phyloP scores from a whole-genome alignment of 2,329 filamentous ascomycete genomes.

The Colletotrichum falcatum region DNA sequence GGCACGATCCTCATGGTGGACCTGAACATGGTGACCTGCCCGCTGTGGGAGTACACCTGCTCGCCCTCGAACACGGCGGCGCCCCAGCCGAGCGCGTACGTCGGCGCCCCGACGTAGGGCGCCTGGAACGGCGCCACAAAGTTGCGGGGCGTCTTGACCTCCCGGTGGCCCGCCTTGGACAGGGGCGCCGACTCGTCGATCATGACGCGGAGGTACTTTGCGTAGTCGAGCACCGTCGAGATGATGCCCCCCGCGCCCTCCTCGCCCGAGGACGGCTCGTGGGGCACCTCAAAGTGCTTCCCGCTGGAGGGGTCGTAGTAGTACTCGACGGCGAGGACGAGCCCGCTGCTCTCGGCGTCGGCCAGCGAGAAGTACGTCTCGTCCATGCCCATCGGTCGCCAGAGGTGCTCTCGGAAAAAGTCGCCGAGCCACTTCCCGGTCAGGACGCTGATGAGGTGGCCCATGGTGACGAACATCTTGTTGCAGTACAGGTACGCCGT shows the following conservation, averaged over 20 bases:
- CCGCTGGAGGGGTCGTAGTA: conserved; percentile 49
- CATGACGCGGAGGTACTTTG: conserved; percentile 50
- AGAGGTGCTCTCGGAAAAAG: conserved; percentile 57
- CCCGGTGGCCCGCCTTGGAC: conserved; percentile 44
- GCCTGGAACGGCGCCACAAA: conserved; percentile 34
- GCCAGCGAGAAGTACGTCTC: conserved; percentile 52
- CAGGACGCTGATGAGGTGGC: conserved; percentile 59
- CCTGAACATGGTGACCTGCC: conserved; percentile 47
- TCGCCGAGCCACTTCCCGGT: conserved; percentile 53
- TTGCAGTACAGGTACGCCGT: conserved; percentile 63
- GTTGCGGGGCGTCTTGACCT: conserved; percentile 47
- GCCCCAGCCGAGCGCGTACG: conserved; percentile 50
- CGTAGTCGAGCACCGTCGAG: conserved; percentile 54
- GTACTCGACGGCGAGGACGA: conserved; percentile 57
- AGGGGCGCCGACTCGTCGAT: conserved; percentile 46
- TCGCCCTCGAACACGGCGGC: conserved; percentile 45
- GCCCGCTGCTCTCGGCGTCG: conserved; percentile 44
- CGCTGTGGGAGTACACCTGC: conserved; percentile 48
- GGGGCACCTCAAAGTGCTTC: conserved; percentile 44
- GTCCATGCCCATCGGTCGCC: conserved; percentile 60
- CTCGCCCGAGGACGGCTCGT: conserved; percentile 47
- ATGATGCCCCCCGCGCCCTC: conserved; percentile 59
- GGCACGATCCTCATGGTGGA: conserved; percentile 51
- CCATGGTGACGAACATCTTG: conserved; percentile 60
- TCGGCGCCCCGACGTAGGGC: conserved; percentile 42